A percentile compares a stretch with the other conserved stretches of the same genome.
phyloP scores from a whole-genome alignment of 768 basidiomycete genomes.

The Leucocoprinus sp. region DNA sequence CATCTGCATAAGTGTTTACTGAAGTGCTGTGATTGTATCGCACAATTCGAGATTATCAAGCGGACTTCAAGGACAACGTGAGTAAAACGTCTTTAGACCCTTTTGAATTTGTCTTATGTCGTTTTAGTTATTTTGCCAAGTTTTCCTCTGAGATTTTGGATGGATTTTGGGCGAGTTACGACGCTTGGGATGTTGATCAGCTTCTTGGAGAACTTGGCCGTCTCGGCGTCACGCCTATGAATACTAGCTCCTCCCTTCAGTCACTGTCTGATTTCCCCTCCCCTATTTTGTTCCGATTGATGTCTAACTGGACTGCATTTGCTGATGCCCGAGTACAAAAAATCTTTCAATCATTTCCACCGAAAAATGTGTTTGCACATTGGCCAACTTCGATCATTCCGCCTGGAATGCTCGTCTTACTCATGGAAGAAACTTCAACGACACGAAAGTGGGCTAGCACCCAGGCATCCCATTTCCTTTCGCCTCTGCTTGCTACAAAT shows the following conservation, averaged over 20 bases:
- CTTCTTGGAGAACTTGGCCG: conserved; percentile 41
- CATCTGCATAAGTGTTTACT: conserved; percentile 46
- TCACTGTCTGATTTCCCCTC: conserved; percentile 36
- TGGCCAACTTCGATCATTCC: conserved; percentile 59
- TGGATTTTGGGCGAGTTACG: conserved; percentile 55
- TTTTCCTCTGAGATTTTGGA: conserved; percentile 43
- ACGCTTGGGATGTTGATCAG: conserved; percentile 54
- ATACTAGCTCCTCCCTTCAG: conserved; percentile 12
- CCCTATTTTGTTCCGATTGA: conserved; percentile 51
- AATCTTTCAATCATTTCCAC: conserved; percentile 30
- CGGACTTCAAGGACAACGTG: conserved; percentile 60
- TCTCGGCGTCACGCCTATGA: conserved; percentile 18
- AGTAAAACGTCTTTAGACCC: conserved; percentile 24
- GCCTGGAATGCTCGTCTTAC: conserved; percentile 49
- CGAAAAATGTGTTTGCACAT: conserved; percentile 25
- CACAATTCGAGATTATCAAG: conserved; percentile 58
- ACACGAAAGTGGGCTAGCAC: conserved; percentile 55
- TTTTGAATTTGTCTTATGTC: conserved; percentile 8
- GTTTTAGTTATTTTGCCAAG: conserved; percentile 62
- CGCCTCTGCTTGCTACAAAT: conserved; percentile 35
- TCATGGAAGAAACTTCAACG: conserved; percentile 38
- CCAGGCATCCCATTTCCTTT: conserved; percentile 28
- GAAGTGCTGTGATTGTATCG: conserved; percentile 65
- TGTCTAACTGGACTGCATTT: conserved; percentile 55
- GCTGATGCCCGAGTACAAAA: conserved; percentile 38